Evolutionary conservation across 2,329 filamentous ascomycete genomes (phyloP).

Genomic region (Ascochyta rabiei): DNA sequence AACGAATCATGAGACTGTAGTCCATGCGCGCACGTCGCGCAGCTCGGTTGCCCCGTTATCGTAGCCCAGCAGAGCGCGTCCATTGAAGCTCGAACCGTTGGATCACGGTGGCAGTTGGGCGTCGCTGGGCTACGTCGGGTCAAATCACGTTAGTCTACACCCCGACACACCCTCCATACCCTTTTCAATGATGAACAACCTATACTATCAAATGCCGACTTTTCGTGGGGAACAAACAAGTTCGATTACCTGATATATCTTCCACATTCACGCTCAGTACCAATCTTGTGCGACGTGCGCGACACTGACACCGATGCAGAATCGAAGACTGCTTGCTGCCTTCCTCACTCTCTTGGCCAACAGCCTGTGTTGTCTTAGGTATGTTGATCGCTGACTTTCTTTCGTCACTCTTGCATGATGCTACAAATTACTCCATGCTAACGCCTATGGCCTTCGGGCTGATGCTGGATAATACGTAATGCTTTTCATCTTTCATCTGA

Average conservation of each 20-base stretch:
- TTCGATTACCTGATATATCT: slow-evolving; percentile 47
- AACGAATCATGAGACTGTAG: not conserved
- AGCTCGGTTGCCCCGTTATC: slow-evolving; percentile 5
- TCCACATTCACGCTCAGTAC: not conserved
- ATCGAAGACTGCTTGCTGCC: not conserved
- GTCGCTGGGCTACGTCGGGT: slow-evolving; percentile 23
- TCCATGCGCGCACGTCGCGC: not conserved
- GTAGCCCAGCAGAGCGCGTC: slow-evolving; percentile 15
- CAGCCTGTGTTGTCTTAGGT: slow-evolving; percentile 11
- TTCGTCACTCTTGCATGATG: slow-evolving; percentile 36
- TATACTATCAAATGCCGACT: slow-evolving; percentile 51
- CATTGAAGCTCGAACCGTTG: not conserved
- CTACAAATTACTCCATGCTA: slow-evolving; percentile 48
- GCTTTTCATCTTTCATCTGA: slow-evolving; percentile 52
- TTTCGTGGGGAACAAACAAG: slow-evolving; percentile 45
- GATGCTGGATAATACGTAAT: slow-evolving; percentile 44
- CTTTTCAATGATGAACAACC: slow-evolving; percentile 44
- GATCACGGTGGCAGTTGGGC: slow-evolving; percentile 8
- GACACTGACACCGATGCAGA: slow-evolving; percentile 25
- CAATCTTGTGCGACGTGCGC: not conserved
- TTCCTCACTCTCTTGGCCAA: not conserved
- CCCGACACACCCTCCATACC: not conserved
- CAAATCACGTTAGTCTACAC: slow-evolving; percentile 24
- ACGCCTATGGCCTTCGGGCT: slow-evolving; percentile 42
- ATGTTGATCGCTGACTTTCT: slow-evolving; percentile 12